These are phyloP conservation scores for Suillus clintonianus DNA, from an alignment of 768 basidiomycete genomes.

Conservation along the genomic window DNA sequence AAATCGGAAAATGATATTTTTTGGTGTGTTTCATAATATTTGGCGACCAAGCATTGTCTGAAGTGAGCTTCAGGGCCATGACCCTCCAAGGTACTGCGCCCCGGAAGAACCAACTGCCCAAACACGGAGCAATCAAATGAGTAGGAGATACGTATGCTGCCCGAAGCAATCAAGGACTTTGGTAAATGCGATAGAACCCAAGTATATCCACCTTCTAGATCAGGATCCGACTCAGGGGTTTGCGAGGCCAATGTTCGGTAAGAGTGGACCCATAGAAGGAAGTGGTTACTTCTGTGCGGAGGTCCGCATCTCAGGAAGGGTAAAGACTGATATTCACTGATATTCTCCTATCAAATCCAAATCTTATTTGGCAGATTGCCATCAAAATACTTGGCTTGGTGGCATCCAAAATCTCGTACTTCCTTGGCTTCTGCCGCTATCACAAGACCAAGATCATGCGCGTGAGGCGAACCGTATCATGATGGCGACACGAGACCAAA, in stretches of 20 bases:
- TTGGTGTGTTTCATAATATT: background rate
- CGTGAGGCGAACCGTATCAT: constrained; percentile 33
- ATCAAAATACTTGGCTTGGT: constrained; percentile 47
- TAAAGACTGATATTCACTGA: constrained; percentile 22
- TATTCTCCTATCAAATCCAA: constrained; percentile 7
- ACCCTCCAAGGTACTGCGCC: background rate
- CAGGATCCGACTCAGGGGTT: constrained; percentile 77
- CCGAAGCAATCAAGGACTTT: constrained; percentile 91
- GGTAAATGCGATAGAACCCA: constrained; percentile 84
- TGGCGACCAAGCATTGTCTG: background rate
- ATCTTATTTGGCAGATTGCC: constrained; percentile 41
- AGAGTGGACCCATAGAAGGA: background rate
- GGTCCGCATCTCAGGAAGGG: constrained; percentile 93
- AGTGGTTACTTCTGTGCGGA: constrained; percentile 92
- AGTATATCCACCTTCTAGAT: constrained; percentile 94
- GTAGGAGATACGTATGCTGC: constrained; percentile 49
- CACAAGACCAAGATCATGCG: constrained; percentile 28
- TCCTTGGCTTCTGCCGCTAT: constrained; percentile 17
- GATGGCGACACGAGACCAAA: constrained; percentile 36
- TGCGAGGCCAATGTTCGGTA: constrained; percentile 42
- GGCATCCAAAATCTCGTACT: constrained; percentile 5
- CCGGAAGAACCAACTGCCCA: background rate
- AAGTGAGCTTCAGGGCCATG: background rate
- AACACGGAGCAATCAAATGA: background rate
- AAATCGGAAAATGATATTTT: background rate